These are phyloP conservation scores for Cyclanthera cordifolia DNA, from an alignment of 306 rosid genomes.

Conservation along the genomic window DNA sequence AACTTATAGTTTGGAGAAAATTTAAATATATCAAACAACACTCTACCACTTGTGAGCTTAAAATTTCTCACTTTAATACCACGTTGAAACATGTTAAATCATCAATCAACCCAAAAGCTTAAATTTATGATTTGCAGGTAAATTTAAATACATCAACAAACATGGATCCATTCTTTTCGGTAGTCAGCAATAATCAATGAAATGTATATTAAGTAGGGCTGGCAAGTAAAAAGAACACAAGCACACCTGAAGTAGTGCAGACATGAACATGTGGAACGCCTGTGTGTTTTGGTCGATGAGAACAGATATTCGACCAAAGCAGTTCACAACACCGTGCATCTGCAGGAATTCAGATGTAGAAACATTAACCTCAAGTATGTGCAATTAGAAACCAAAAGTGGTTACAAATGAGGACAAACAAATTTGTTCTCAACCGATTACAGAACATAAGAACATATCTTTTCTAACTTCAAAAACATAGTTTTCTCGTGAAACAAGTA, in stretches of 20 bases:
- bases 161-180: background rate
- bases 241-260: slow-evolving; percentile 88
- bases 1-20: too few species aligned
- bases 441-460: background rate
- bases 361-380: background rate
- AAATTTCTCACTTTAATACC: too few species aligned
- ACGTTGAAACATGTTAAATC: too few species aligned
- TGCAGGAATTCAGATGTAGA: slow-evolving; percentile 16
- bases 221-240: slow-evolving; percentile 6
- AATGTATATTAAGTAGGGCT: slow-evolving; percentile 2
- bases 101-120: too few species aligned
- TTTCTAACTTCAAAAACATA: background rate
- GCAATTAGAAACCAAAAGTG: background rate
- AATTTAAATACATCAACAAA: too few species aligned
- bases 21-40: too few species aligned
- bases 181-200: background rate
- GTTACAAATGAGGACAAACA: background rate
- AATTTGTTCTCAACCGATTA: background rate
- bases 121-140: too few species aligned
- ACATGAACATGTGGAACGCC: slow-evolving; percentile 93
- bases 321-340: slow-evolving; percentile 90
- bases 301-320: slow-evolving; percentile 86
- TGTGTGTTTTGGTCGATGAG: slow-evolving; percentile 96
- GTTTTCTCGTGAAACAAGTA: background rate
- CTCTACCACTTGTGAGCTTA: too few species aligned